Evolutionary conservation across 495 filamentous ascomycete genomes (phyloP), one percentile per base, ranked within the genome.

Genomic region (Penicillium canescens): DNA sequence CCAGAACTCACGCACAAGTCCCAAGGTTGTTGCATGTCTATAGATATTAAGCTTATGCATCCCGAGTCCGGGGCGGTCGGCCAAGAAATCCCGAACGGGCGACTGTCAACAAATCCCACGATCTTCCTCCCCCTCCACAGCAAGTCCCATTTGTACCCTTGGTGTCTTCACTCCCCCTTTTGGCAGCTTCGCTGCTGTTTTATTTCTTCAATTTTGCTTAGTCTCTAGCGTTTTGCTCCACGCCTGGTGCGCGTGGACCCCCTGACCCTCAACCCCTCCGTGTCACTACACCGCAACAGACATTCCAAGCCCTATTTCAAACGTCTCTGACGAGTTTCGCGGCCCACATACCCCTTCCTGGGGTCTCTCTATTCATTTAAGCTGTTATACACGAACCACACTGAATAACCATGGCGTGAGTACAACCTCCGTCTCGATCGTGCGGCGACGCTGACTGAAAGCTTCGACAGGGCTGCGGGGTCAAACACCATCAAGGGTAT

Each of bases 401-500:
- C 6, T 51, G 18, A 26, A 53, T 66, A 60, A 75, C 52, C 53
- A 80, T 80, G 78, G 74, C 78, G 79, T 82, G 57, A 75, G 79
- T 76, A 35, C 42, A 49, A 41, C 28, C 26, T 49, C 28, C 21
- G 24, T 18, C 34, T 47, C 37, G 36, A 43, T 56, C 49, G 37
- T 51, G n/a, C 45, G 54, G 21, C 18, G 23, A 16, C 16, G 5
- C 8, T 35, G 5, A 55, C 55, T 61, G 39, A 64, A 46, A 35
- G 11, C 18, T 16, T 37, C 13, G 38, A 63, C 57, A 75, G 71
- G 66, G 70, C 64, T 54, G 52, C 52, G 51, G 64, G 64, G 61
- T 79, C 76, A 63, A 89, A 89, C 74, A 87, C 83, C 65, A 89
- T 89, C 60, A 89, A 89, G 76, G 86, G 86, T 87, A 77, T 61